Evolutionary conservation across 2,329 filamentous ascomycete genomes (phyloP), one percentile per base, ranked within the genome.

Genomic region (Pseudocercospora pini-densiflorae): DNA sequence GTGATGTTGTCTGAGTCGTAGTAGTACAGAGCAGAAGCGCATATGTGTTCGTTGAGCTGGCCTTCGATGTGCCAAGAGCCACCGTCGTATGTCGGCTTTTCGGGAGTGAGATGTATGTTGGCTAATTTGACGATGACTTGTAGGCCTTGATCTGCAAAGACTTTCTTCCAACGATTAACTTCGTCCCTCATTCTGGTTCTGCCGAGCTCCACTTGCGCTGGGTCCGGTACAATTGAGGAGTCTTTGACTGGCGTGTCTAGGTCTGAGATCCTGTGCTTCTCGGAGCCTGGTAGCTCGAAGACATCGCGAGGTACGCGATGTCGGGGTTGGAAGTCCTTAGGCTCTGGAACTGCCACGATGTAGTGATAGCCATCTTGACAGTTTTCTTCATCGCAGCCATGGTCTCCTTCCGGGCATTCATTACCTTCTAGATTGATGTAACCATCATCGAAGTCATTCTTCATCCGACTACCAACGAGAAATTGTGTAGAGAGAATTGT

Each of bases 71-170:
- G 86, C 83, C 86, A 88, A 1, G 76, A 78, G 0, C 86, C 86
- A n/a, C 84, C 84, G 0, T 78, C 75, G 68, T 87, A 90, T 0
- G 73, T 72, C 0, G 88, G 85, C 1, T 86, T 82, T 23, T 86
- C 84, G 0, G 88, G 88, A 0, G 83, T 87, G 0, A 90, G 79
- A 49, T 88, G 81, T 59, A 89, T 85, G 31, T 81, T 84, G 1
- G 86, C 82, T 68, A 91, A 79, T 72, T 90, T 89, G 31, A 90
- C 83, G 59, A 90, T 87, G 27, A 91, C 76, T 70, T 91, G 88
- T 5, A 90, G 71, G 1, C 84, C 83, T 2, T 63, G 61, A 6
- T 81, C 72, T 8, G 73, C 66, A 66, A 80, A 84, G 21, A 31
- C 23, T 10, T 64, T 23, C 10, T 27, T 27, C 23, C 59, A 27